These are phyloP conservation scores for Aphanoascus verrucosus DNA, from an alignment of 2,329 filamentous ascomycete species.

Conservation along the genomic window DNA sequence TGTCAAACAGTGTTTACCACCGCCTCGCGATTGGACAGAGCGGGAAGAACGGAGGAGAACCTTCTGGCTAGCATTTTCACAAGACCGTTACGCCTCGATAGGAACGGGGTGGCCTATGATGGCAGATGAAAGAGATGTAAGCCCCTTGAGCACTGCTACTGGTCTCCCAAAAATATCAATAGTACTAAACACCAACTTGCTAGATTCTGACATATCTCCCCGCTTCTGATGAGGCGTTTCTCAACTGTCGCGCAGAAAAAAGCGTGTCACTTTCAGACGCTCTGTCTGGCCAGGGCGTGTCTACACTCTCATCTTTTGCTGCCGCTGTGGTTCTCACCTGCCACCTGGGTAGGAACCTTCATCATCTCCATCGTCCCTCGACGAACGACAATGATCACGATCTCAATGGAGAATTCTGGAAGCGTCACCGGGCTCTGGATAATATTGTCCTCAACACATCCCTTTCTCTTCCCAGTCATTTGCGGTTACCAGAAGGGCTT, in stretches of 20 bases:
- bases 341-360: slow-evolving; percentile 80
- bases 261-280: slow-evolving; percentile 52
- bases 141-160: slow-evolving; percentile 17
- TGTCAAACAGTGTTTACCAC: slow-evolving; percentile 81
- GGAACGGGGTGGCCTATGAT: slow-evolving; percentile 96
- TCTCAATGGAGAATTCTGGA: slow-evolving; percentile 91
- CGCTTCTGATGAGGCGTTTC: slow-evolving; percentile 70
- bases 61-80: slow-evolving; percentile 88
- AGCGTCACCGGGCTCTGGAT: slow-evolving; percentile 77
- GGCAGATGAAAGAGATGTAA: slow-evolving; percentile 74
- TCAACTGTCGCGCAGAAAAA: slow-evolving; percentile 63
- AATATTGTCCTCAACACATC: slow-evolving; percentile 81
- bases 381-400: slow-evolving; percentile 72
- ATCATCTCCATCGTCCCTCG: slow-evolving; percentile 80
- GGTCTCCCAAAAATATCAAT: neutral
- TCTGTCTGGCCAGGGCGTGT: slow-evolving; percentile 55
- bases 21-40: slow-evolving; percentile 87
- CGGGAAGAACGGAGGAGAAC: slow-evolving; percentile 80
- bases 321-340: slow-evolving; percentile 76
- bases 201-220: slow-evolving; percentile 75
- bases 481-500: slow-evolving; percentile 69
- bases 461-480: slow-evolving; percentile 64
- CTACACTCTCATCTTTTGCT: slow-evolving; percentile 64
- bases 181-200: neutral
- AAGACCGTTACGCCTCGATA: slow-evolving; percentile 87